phyloP scores from a whole-genome alignment of 2,329 filamentous ascomycete species.

The Verticillium zaregamsianum region DNA sequence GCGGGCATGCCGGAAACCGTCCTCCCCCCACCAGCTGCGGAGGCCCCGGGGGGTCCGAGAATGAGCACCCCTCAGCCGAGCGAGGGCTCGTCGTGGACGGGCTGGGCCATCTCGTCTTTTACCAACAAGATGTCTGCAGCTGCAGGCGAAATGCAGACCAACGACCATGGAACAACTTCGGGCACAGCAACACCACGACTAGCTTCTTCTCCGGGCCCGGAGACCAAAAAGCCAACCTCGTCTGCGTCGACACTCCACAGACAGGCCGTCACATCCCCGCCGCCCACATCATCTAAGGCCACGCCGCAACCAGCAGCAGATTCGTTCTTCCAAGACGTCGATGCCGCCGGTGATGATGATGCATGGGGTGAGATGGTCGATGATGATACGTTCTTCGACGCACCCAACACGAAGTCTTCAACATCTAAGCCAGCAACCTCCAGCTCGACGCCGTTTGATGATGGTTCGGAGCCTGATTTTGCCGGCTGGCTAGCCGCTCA shows the following conservation, averaged over 20 bases:
- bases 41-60: conserved; percentile 54
- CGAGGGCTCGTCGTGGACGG: conserved; percentile 70
- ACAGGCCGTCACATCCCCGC: conserved; percentile 53
- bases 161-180: conserved; percentile 35
- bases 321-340: conserved; percentile 51
- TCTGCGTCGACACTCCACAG: conserved; percentile 58
- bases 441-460: conserved; percentile 60
- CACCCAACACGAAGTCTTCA: conserved; percentile 28
- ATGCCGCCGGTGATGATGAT: conserved; percentile 60
- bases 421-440: conserved; percentile 27
- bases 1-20: conserved; percentile 75
- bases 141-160: conserved; percentile 76
- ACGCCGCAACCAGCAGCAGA: conserved; percentile 44
- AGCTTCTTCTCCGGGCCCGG: conserved; percentile 33
- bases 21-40: conserved; percentile 60
- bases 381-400: conserved; percentile 29
- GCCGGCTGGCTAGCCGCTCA: conserved; percentile 92
- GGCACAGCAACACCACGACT: conserved; percentile 37
- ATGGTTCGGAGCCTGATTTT: conserved; percentile 89
- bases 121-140: conserved; percentile 88
- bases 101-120: conserved; percentile 98
- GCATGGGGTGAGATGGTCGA: conserved; percentile 71
- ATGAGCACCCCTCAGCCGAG: conserved; percentile 72
- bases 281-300: conserved; percentile 39
- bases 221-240: conserved; percentile 34